Percentiles rank a stretch among this genome's conserved stretches.
These are phyloP conservation scores for Tremella fuciformis DNA, from an alignment of 768 basidiomycete species.

Conservation along the genomic window DNA sequence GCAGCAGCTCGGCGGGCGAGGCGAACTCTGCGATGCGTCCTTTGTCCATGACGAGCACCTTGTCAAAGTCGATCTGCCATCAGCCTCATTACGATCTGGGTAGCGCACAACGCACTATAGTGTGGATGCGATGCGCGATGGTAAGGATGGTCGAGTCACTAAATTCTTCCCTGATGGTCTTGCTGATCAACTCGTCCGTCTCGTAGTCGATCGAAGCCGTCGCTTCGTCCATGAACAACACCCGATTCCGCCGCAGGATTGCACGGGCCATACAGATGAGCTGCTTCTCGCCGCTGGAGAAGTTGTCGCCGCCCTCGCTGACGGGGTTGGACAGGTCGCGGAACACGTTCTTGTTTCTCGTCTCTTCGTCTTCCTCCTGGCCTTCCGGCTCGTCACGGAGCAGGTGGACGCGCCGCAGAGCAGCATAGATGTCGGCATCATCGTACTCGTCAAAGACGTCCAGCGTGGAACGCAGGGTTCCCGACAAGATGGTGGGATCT, in stretches of 20 bases:
- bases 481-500: slow-evolving; percentile 84
- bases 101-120: slow-evolving; percentile 58
- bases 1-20: slow-evolving; percentile 43
- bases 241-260: slow-evolving; percentile 71
- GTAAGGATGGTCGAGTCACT: slow-evolving; percentile 76
- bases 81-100: background rate
- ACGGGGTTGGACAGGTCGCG: slow-evolving; percentile 42
- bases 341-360: slow-evolving; percentile 50
- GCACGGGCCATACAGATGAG: slow-evolving; percentile 86
- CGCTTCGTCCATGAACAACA: slow-evolving; percentile 80
- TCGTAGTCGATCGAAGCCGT: slow-evolving; percentile 73
- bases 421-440: slow-evolving; percentile 66
- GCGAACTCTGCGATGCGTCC: slow-evolving; percentile 75
- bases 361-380: slow-evolving; percentile 29
- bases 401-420: slow-evolving; percentile 50
- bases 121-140: slow-evolving; percentile 75
- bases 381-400: slow-evolving; percentile 32
- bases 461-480: slow-evolving; percentile 72
- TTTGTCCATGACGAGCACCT: slow-evolving; percentile 61
- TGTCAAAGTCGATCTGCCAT: slow-evolving; percentile 70
- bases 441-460: slow-evolving; percentile 85
- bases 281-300: slow-evolving; percentile 71
- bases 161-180: slow-evolving; percentile 56
- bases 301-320: slow-evolving; percentile 79
- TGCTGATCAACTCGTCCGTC: slow-evolving; percentile 71